Evolutionary conservation across 1,284 basidiomycete genomes (phyloP).

Genomic region (Ganoderma multipileum): DNA sequence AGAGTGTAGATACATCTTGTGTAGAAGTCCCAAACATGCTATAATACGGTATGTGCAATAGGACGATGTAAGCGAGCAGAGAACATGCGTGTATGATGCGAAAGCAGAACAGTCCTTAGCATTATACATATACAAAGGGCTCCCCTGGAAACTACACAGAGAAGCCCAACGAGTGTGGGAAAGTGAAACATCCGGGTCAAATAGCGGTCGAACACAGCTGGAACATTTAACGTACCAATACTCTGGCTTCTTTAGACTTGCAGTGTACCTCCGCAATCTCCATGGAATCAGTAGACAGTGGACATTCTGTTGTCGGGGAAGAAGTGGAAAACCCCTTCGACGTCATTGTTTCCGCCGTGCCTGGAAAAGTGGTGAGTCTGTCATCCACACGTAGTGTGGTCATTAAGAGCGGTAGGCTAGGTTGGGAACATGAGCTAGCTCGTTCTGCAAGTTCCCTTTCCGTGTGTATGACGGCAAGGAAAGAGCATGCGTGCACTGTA

Average conservation of each 20-base stretch:
- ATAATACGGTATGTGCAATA: background rate
- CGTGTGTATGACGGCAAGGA: conserved; percentile 21
- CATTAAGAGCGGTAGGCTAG: conserved; percentile 13
- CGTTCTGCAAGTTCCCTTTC: conserved; percentile 20
- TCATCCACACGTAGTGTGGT: conserved; percentile 21
- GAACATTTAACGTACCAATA: background rate
- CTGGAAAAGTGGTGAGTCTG: background rate
- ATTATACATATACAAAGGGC: background rate
- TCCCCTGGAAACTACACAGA: background rate
- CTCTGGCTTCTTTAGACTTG: background rate
- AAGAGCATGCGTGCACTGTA: conserved; percentile 25
- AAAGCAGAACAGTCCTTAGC: background rate
- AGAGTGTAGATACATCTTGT: background rate
- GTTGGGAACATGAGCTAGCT: background rate
- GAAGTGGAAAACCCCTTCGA: background rate
- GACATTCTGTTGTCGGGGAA: background rate
- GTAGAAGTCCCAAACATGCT: background rate
- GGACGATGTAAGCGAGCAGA: background rate
- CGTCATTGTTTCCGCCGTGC: too few relatives aligned
- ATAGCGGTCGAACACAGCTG: background rate
- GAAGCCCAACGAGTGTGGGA: background rate
- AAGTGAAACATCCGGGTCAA: background rate
- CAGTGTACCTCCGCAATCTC: background rate
- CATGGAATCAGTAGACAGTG: background rate
- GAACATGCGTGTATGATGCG: background rate